Evolutionary conservation across 306 rosid species (phyloP), one percentile per base, ranked within the genome.

Genomic region (Glycine tomentella): DNA sequence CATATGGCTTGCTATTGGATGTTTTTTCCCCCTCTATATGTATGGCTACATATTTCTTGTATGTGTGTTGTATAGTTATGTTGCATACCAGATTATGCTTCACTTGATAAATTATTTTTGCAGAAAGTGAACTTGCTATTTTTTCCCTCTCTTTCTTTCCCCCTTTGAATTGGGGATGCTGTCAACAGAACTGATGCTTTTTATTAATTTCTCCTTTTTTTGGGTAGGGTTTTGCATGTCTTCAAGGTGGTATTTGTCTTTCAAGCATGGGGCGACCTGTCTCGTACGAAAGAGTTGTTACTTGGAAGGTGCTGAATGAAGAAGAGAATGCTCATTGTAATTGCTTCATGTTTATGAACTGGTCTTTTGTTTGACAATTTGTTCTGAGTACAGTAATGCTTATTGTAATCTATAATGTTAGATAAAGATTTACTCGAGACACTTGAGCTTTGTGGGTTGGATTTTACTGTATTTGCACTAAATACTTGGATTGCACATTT

Each of bases 241-340:
- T 96, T 57, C 98, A 92, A 90, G 93, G 99, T 3, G 99, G 99
- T 34, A 93, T 96, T 42, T 96, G 99, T 85, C 89, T 93, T 50
- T 96, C 99, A 20, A 96, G 99, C 97, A 96, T 96, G 99, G 99
- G 98, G 70, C 89, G 99, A 55, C 99, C 99, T 2, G 91, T 96
- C 69, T 96, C 99, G 0, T 90, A 92, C 3, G 99, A 96, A 79
- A 90, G 97, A 71, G 97, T 91, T 12, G 97, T 96, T 79, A 98
- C 99, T 81, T 93, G 99, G 99, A 96, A 96, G 89, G 99, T 96
- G 84, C 81, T 93, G 90, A 96, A 96, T 82, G 99, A 93, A 77
- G 99, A 96, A 56, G 98, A 96, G 84, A 93, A 86, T 61, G 99
- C 98, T 44, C 97, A 96, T 87, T 96, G 99, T 84, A 90, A 93